Evolutionary conservation across 2,329 filamentous ascomycete species (phyloP), one percentile per base, ranked within the genome.

Genomic region (Sarocladium strictum): DNA sequence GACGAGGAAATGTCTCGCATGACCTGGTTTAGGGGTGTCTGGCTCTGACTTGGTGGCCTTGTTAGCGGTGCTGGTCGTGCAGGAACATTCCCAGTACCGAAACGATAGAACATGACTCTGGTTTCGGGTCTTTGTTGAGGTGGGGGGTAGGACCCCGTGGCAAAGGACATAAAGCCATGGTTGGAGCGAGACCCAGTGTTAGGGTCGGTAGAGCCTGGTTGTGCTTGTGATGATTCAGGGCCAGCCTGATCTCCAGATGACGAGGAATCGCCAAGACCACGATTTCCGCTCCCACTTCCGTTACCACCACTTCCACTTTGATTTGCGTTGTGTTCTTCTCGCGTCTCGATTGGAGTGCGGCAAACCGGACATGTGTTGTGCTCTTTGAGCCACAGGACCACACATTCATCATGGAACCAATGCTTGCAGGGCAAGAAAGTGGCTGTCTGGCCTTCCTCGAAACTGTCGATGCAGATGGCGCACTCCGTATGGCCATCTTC

Each of bases 321-420:
- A 9, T 40, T 29, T 19, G 40, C 43, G 19, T 38, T 37, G 11
- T 15, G 40, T 45, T 45, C 26, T n/a, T 60, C 56, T 50, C 62
- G 57, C 62, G 67, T 70, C 59, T 81, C 78, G 37, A 84, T 78
- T 2, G 80, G 67, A 15, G 80, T 80, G 37, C 89, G 80, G 65
- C 89, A 93, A 53, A 91, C 86, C 1, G 93, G 93, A 63, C 93
- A 97, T 0, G 92, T 96, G 63, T 97, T 91, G 69, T 97, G 92
- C 69, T 96, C 89, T 62, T 81, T 83, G 53, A 97, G 73, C 93
- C 93, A 97, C 51, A 88, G 77, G 23, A 84, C 79, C 32, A 94
- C 88, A 63, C 93, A 97, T 24, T 81, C 76, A 56, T 86, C 85
- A 32, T 32, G 17, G 19, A 43, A 17, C 38, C 38, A 43, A 23